phyloP scores from a whole-genome alignment of 2,329 filamentous ascomycete species.

The Aspergillus thermomutatus region DNA sequence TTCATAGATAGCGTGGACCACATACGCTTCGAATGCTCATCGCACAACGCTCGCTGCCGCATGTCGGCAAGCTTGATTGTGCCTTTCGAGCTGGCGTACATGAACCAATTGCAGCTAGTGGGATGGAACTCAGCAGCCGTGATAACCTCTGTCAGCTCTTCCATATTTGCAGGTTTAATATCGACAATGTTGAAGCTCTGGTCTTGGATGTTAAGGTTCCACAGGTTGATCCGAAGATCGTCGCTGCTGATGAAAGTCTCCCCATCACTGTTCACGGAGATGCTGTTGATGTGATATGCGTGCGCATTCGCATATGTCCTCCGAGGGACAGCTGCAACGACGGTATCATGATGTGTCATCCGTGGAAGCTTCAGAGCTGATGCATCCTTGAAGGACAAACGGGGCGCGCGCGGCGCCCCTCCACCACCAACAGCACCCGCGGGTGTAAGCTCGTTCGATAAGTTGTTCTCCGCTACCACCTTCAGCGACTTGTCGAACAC shows the following conservation, averaged over 20 bases:
- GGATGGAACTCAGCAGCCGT: conserved; percentile 98
- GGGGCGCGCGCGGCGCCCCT: conserved; percentile 69
- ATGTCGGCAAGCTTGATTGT: conserved; percentile 99
- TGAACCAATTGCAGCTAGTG: conserved; percentile 98
- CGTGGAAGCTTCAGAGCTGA: conserved; percentile 88
- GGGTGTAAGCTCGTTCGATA: conserved; percentile 90
- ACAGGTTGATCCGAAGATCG: conserved; percentile 94
- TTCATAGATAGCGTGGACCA: conserved; percentile 15
- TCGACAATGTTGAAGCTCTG: conserved; percentile 99
- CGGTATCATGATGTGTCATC: conserved; percentile 96
- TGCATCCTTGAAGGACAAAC: conserved; percentile 72
- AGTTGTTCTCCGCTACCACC: conserved; percentile 97
- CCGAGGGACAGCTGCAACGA: conserved; percentile 91
- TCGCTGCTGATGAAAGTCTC: conserved; percentile 99
- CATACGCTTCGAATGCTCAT: conserved; percentile 91
- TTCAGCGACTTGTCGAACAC: conserved; percentile 99
- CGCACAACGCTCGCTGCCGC: conserved; percentile 93
- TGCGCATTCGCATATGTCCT: conserved; percentile 98
- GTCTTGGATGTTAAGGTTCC: conserved; percentile 99
- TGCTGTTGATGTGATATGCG: conserved; percentile 99
- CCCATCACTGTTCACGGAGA: conserved; percentile 99
- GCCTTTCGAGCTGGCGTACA: conserved; percentile 99
- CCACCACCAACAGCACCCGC: conserved; percentile 68
- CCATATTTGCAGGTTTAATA: conserved; percentile 99
- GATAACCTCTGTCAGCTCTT: conserved; percentile 97